Conservation (phyloP, 345 rosid species). For the Conringia planisiliqua region DNA sequence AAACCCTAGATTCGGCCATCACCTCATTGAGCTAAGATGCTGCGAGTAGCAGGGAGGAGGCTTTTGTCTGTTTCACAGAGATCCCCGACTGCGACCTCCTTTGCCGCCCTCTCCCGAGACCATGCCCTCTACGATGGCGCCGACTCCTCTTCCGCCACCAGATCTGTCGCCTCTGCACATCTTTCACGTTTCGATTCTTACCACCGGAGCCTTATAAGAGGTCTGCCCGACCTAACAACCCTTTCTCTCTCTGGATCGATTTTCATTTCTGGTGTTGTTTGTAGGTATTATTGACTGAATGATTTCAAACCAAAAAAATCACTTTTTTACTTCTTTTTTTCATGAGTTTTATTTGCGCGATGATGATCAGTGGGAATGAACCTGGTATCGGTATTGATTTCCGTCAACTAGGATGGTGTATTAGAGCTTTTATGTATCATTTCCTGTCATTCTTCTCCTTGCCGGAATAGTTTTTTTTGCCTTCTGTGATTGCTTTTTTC, state of each 20-base stretch:
- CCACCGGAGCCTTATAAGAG: conserved; percentile 51
- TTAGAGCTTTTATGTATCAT: not conserved
- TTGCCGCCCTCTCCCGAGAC: conserved; percentile 35
- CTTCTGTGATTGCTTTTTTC: not conserved
- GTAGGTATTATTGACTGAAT: no score
- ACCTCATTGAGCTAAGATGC: conserved; percentile 43
- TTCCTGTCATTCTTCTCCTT: no score
- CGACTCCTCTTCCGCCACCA: conserved; percentile 16
- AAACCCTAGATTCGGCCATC: conserved; percentile 27
- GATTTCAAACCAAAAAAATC: no score
- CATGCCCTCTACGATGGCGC: conserved; percentile 27
- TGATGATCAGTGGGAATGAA: not conserved
- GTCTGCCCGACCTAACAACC: conserved; percentile 23
- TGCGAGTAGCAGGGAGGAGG: conserved; percentile 79
- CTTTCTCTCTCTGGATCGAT: not conserved
- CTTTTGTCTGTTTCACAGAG: conserved; percentile 50
- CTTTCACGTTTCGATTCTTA: conserved; percentile 32
- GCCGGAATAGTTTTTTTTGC: not conserved
- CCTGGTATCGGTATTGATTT: not conserved
- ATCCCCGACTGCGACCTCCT: conserved; percentile 40
- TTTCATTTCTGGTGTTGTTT: not conserved
- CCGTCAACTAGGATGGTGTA: not conserved
- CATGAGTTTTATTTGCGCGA: no score
- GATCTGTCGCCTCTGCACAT: conserved; percentile 33
- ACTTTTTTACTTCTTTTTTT: no score